Base-by-base conservation (phyloP, 176 grass and related monocot genomes). In the Eragrostis nindensis region DNA sequence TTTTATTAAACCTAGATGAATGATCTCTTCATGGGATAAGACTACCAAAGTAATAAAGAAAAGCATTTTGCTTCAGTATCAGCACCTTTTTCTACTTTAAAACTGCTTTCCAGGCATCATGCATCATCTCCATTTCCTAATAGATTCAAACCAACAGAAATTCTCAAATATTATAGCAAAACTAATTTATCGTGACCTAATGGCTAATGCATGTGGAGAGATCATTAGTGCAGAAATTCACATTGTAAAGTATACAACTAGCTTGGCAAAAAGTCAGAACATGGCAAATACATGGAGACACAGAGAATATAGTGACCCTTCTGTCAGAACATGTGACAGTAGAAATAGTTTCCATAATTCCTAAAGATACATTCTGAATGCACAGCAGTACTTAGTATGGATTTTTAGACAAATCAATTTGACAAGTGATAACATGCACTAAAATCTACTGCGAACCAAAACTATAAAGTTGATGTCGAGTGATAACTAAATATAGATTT, bases 61-160 rank as follows among this genome's bases (percentile, higher is more conserved):
- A 62, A 30, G 66, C n/a, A 81, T 17, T 3, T 54, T 42, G 39
- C 40, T 81, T 71, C 15, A 29, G 55, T 43, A 70, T 9, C 21
- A 87, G 68, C 80, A 84, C 74, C 71, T 77, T 87, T 29, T 62
- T 38, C 43, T 66, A 41, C 4, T 75, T 64, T 82, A 39, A 71
- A 76, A 21, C 67, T 69, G 78, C 46, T 65, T 78, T 56, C 40
- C 82, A 86, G 26, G 63, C 39, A 22, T 88, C 86, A 91, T 81
- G 17, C 86, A 70, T 75, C 86, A 74, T 91, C 70, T 56, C 74
- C 46, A 21, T 86, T 88, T 74, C 82, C 79, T 88, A 92, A 64
- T 40, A 91, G 56, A 86, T 90, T n/a, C 71, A 73, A 79, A 61
- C 65, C 41, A 86, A 86, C 26, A 73, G 11, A 82, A 71, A 75